Conservation (phyloP, 2,329 filamentous ascomycete genomes). For the Cadophora gregata region DNA sequence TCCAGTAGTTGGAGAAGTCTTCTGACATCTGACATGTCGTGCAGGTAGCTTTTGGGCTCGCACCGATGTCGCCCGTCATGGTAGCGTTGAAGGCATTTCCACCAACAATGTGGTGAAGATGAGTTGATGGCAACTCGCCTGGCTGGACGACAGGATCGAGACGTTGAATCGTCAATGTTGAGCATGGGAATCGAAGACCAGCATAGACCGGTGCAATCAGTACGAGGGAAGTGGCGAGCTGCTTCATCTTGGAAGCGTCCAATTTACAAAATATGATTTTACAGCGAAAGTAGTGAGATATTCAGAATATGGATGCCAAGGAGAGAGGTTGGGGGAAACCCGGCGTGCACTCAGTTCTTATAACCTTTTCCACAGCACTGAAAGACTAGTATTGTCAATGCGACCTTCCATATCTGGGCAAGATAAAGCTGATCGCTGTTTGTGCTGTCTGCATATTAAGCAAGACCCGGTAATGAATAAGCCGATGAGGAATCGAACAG, state of each 20-base stretch:
- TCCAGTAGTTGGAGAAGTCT: constrained; percentile 42
- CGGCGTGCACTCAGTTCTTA: constrained; percentile 22
- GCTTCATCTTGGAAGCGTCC: constrained; percentile 24
- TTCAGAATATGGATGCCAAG: constrained; percentile 20
- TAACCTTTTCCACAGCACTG: constrained; percentile 18
- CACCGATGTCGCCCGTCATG: constrained; percentile 30
- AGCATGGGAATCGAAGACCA: constrained; percentile 32
- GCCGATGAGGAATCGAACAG: not conserved
- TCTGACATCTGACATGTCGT: constrained; percentile 34
- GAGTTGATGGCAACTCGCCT: constrained; percentile 25
- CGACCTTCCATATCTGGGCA: constrained; percentile 4
- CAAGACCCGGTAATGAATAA: not conserved
- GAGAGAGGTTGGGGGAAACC: constrained; percentile 17
- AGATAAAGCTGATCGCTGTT: not conserved
- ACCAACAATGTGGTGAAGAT: constrained; percentile 34
- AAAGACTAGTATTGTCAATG: not conserved
- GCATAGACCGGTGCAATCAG: constrained; percentile 21
- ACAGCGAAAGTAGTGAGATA: constrained; percentile 2
- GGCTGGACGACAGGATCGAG: constrained; percentile 33
- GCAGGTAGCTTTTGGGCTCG: constrained; percentile 22
- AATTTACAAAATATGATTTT: constrained; percentile 6
- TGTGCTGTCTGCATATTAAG: constrained; percentile 2
- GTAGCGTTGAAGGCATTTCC: constrained; percentile 29
- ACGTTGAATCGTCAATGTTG: constrained; percentile 29
- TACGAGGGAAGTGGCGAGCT: constrained; percentile 19